Evolutionary conservation across 352 stramenopile genomes (phyloP), one percentile per base, ranked within the genome.

Genomic region (Phytophthora sojae): DNA sequence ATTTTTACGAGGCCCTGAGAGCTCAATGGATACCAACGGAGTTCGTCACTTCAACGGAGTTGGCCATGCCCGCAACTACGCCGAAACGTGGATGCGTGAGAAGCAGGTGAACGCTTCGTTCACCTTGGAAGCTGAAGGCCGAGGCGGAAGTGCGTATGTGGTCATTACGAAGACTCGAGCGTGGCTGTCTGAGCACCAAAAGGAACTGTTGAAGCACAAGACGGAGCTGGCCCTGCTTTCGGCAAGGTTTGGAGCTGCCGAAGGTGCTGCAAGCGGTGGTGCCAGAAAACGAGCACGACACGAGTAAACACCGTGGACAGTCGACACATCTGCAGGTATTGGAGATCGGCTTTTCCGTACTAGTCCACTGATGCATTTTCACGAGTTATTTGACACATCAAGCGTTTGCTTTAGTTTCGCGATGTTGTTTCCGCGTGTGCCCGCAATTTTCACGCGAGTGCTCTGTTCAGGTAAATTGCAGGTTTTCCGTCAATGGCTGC

Each of bases 241-340:
- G 35, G 11, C 12, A 6, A 14, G 35, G 35, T 42, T 54, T 29
- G 19, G 49, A 54, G 14, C 3, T 4, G n/a, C 21, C 3, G 44
- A 50, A 50, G 7, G 17, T 4, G 44, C 21, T 6, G 19, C 35
- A 42, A 14, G 4, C 12, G 21, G 11, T 15, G 21, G 9, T 17
- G 6, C 21, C 49, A 54, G 49, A 29, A 54, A 54, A 11, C 49
- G 49, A 54, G 49, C 49, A 9, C 21, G 49, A 26, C 49, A 30
- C 49, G 49, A 54, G n/a, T 54, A 35, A 50, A 23, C 17, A 17
- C 2, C 9, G 15, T 14, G 32, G 32, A 12, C 32, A 39, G 11
- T 0, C 32, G 15, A 11, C 35, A 42, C 11, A 9, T 39, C 32
- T 15, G 32, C 32, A 39, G 21, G 21, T 21, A 21, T 21, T 21